These are phyloP conservation scores for Scheffersomyces coipomensis DNA, from an alignment of 805 yeast genomes.

Conservation along the genomic window DNA sequence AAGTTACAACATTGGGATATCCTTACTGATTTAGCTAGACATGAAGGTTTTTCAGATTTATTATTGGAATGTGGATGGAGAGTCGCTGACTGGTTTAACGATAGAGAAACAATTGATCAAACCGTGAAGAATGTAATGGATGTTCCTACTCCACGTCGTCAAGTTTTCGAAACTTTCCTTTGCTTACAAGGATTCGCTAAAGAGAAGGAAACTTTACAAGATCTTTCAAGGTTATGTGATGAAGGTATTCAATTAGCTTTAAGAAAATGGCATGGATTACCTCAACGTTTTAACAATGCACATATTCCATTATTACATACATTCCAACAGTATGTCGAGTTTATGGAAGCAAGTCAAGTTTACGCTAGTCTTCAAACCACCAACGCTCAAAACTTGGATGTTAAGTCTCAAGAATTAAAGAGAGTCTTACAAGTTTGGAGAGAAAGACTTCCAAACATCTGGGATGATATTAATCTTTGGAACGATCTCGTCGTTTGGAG, in stretches of 20 bases:
- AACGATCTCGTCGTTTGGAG: conserved; percentile 98
- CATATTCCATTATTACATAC: conserved; percentile 89
- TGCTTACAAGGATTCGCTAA: conserved; percentile 92
- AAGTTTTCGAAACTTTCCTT: conserved; percentile 90
- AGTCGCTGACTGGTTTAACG: conserved; percentile 97
- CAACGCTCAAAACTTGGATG: conserved; percentile 87
- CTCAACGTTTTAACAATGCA: conserved; percentile 72
- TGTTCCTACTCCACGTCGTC: conserved; percentile 96
- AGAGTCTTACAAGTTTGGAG: conserved; percentile 97
- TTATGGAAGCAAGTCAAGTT: conserved; percentile 95
- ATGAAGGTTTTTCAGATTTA: conserved; percentile 95
- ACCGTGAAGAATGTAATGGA: conserved; percentile 96
- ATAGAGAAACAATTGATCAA: conserved; percentile 90
- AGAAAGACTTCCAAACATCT: conserved; percentile 89
- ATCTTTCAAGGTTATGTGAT: conserved; percentile 82
- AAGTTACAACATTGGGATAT: conserved; percentile 98
- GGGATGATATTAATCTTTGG: conserved; percentile 99
- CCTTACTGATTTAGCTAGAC: conserved; percentile 92
- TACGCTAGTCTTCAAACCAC: conserved; percentile 86
- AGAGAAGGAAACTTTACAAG: conserved; percentile 81
- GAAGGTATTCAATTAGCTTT: conserved; percentile 94
- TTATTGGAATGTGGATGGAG: conserved; percentile 99
- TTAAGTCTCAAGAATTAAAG: conserved; percentile 90
- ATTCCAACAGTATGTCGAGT: conserved; percentile 96
- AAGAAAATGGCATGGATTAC: conserved; percentile 90